Evolutionary conservation across 129 eudicot genomes (phyloP).

Genomic region (Pseudognaphalium luteoalbum): DNA sequence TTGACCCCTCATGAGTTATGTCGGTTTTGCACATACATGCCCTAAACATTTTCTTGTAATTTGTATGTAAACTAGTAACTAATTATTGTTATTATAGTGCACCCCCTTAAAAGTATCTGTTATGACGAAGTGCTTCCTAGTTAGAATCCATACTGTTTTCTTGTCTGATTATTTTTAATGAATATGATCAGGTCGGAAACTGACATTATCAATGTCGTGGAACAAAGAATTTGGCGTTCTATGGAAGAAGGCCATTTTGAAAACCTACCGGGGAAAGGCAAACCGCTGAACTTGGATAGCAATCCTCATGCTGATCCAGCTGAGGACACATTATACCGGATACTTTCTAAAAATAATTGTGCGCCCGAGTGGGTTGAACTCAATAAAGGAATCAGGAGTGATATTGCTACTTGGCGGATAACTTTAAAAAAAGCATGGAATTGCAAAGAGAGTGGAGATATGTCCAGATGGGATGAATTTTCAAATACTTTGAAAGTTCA

Average conservation of each 20-base stretch:
- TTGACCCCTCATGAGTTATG: too few relatives aligned
- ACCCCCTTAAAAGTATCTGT: too few relatives aligned
- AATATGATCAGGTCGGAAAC: slow-evolving; percentile 68
- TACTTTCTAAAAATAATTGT: slow-evolving; percentile 71
- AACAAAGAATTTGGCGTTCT: slow-evolving; percentile 82
- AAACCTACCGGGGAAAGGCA: slow-evolving; percentile 85
- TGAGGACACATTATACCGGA: slow-evolving; percentile 80
- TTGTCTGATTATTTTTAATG: background rate
- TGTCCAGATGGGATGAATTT: slow-evolving; percentile 59
- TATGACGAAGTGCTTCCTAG: too few relatives aligned
- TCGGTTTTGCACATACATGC: too few relatives aligned
- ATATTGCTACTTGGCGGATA: slow-evolving; percentile 57
- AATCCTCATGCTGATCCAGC: slow-evolving; percentile 96
- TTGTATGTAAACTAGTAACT: too few relatives aligned
- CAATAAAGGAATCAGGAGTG: slow-evolving; percentile 74
- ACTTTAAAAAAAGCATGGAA: slow-evolving; percentile 60
- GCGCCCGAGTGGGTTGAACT: slow-evolving; percentile 96
- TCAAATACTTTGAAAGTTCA: slow-evolving; percentile 64
- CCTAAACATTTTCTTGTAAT: too few relatives aligned
- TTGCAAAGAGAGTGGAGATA: slow-evolving; percentile 44
- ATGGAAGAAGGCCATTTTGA: slow-evolving; percentile 94
- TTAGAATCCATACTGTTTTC: background rate
- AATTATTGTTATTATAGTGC: too few relatives aligned
- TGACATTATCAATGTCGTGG: slow-evolving; percentile 81
- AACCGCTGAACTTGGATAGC: slow-evolving; percentile 61